These are phyloP conservation scores for Zygosaccharomyces sapae DNA, from an alignment of 1,139 yeast genomes.

Conservation along the genomic window DNA sequence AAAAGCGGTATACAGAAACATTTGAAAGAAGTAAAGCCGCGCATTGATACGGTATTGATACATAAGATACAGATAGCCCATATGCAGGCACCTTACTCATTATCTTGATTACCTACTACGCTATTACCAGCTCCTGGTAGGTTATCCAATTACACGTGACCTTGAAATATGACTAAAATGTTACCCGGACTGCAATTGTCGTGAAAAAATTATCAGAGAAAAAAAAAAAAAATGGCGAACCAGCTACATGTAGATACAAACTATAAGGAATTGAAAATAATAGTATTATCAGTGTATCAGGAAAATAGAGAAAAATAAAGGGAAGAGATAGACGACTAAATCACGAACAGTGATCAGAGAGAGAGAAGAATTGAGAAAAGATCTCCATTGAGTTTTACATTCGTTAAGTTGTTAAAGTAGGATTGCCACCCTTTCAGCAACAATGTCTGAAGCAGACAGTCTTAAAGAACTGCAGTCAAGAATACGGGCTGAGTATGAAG, in stretches of 20 bases:
- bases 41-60: too few species aligned
- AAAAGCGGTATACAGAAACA: not conserved
- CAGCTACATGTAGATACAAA: not conserved
- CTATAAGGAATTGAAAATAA: slow-evolving; percentile 2
- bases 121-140: not conserved
- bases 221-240: not conserved
- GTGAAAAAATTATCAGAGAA: slow-evolving; percentile 1
- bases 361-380: not conserved
- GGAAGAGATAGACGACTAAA: not conserved
- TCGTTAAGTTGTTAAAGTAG: not conserved
- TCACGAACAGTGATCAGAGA: not conserved
- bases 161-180: too few species aligned
- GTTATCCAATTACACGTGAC: not conserved
- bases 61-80: too few species aligned
- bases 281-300: not conserved
- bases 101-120: not conserved
- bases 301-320: not conserved
- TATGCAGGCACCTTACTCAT: too few species aligned
- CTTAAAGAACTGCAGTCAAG: slow-evolving; percentile 16
- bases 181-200: slow-evolving; percentile 1
- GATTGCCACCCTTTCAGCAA: not conserved
- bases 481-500: slow-evolving; percentile 26
- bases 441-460: slow-evolving; percentile 16
- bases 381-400: not conserved
- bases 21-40: too few species aligned